Evolutionary conservation across 257 asterid species (phyloP).

Genomic region (Ehretia macrophylla): DNA sequence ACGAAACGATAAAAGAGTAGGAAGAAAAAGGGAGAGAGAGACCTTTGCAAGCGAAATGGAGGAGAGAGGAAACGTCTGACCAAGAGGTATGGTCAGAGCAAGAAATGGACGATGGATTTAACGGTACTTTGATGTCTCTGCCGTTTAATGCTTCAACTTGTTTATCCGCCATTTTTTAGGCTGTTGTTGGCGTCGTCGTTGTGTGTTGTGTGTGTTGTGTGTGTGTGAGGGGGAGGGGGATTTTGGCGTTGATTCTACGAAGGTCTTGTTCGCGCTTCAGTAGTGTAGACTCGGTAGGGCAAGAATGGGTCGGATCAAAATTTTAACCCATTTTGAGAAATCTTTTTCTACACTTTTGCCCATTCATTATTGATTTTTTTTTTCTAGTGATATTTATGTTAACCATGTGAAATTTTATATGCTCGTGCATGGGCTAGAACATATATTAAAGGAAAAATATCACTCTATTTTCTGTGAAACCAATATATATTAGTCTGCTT

Average conservation of each 20-base stretch:
- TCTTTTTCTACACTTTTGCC: too few relatives aligned
- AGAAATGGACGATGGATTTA: constrained; percentile 51
- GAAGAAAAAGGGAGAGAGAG: constrained; percentile 3
- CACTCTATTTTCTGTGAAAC: too few relatives aligned
- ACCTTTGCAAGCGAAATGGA: constrained; percentile 75
- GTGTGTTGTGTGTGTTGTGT: neutral
- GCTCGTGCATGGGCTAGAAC: too few relatives aligned
- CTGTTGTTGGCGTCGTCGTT: neutral
- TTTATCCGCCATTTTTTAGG: constrained; percentile 32
- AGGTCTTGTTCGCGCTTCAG: neutral
- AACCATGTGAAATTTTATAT: too few relatives aligned
- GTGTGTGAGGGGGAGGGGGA: neutral
- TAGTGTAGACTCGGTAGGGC: neutral
- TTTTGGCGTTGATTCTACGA: neutral
- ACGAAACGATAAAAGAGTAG: neutral
- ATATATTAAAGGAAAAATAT: too few relatives aligned
- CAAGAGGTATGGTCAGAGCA: constrained; percentile 69
- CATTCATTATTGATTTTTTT: too few relatives aligned
- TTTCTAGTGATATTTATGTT: too few relatives aligned
- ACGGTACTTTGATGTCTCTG: constrained; percentile 27
- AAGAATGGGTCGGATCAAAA: neutral
- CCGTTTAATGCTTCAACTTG: neutral
- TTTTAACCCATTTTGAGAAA: neutral
- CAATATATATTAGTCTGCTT: too few relatives aligned
- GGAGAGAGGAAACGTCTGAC: constrained; percentile 74